A percentile compares a stretch with the other conserved stretches of the same genome.
Evolutionary conservation across 176 grass and related monocot genomes (phyloP).

Genomic region (Otatea glauca): DNA sequence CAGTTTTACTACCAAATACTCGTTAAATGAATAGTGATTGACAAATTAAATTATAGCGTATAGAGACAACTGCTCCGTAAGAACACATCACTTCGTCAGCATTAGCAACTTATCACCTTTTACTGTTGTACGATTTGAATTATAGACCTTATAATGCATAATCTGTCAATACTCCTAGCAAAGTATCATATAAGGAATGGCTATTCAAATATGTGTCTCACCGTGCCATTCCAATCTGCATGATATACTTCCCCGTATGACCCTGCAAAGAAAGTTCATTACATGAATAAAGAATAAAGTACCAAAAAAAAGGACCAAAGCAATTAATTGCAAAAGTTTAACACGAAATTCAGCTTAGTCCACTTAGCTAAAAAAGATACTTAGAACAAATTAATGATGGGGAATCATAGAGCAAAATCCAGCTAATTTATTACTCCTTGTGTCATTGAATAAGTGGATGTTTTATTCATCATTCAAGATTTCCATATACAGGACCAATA

Average conservation of each 20-base stretch:
- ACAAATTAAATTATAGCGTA: not conserved
- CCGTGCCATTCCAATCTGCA: constrained; percentile 98
- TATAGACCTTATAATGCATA: constrained; percentile 22
- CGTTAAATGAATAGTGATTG: not conserved
- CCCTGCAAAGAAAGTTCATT: constrained; percentile 51
- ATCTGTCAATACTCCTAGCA: not conserved
- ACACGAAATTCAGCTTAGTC: constrained; percentile 11
- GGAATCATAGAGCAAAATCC: not conserved
- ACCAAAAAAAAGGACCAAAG: not conserved
- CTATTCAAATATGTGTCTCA: constrained; percentile 60
- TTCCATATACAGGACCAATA: not conserved
- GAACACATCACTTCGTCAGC: constrained; percentile 4
- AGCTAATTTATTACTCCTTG: not conserved
- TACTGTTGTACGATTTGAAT: constrained; percentile 9
- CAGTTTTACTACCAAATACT: constrained; percentile 15
- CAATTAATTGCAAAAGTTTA: not conserved
- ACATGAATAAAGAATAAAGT: constrained; percentile 31
- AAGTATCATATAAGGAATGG: constrained; percentile 19
- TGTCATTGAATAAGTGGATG: not conserved
- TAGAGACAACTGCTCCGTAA: not conserved
- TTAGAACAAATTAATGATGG: constrained; percentile 9
- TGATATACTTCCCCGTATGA: constrained; percentile 97
- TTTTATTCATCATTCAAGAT: not conserved
- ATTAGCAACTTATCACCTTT: constrained; percentile 16
- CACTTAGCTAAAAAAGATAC: constrained; percentile 9